These are phyloP conservation scores for Tulasnella calospora DNA, from an alignment of 768 basidiomycete species.

Conservation along the genomic window DNA sequence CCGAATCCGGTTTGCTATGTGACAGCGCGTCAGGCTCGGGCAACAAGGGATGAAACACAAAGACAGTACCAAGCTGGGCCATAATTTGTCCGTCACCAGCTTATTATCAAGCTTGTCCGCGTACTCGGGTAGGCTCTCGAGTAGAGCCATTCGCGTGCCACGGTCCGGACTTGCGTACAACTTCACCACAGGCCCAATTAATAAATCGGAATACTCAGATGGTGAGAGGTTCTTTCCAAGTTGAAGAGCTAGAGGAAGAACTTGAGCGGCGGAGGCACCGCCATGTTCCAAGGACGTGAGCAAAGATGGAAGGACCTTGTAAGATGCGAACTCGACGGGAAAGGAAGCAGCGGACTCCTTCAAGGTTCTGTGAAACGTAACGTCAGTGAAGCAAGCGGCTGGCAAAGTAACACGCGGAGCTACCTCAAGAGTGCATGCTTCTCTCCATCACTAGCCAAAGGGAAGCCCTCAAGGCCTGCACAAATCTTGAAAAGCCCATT, in stretches of 20 bases:
- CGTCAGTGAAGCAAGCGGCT: neutral
- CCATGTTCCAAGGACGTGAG: constrained; percentile 72
- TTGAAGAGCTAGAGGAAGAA: constrained; percentile 79
- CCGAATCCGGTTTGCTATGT: constrained; percentile 88
- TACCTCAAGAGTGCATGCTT: constrained; percentile 68
- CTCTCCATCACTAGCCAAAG: constrained; percentile 73
- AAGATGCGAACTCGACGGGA: constrained; percentile 77
- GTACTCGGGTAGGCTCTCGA: constrained; percentile 80
- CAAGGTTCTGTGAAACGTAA: constrained; percentile 50
- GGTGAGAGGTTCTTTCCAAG: constrained; percentile 67
- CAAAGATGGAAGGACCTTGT: constrained; percentile 84
- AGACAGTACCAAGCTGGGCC: constrained; percentile 76
- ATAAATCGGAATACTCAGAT: constrained; percentile 58
- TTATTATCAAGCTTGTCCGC: constrained; percentile 83
- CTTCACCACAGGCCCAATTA: constrained; percentile 75
- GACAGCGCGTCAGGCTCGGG: neutral
- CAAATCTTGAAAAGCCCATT: constrained; percentile 86
- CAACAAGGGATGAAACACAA: neutral
- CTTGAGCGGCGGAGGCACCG: constrained; percentile 65
- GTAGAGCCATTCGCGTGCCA: constrained; percentile 86
- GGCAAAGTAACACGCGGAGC: constrained; percentile 19
- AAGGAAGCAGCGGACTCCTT: constrained; percentile 76
- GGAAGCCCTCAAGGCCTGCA: constrained; percentile 77
- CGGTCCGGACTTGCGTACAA: constrained; percentile 87
- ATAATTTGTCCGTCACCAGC: constrained; percentile 79